Evolutionary conservation across 768 basidiomycete species (phyloP).

Genomic region (Amanita muscaria): DNA sequence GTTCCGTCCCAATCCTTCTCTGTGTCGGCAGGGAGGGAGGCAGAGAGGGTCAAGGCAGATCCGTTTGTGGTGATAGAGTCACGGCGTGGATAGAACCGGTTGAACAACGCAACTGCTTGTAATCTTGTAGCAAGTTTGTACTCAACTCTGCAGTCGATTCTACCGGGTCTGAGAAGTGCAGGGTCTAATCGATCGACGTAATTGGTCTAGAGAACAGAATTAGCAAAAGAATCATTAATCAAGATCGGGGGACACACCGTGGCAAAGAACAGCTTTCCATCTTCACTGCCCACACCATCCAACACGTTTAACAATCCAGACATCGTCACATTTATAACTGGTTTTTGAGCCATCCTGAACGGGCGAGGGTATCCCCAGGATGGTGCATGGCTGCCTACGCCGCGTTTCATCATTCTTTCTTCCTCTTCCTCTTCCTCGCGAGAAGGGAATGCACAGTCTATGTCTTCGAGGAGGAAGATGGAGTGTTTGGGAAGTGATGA

Average conservation of each 20-base stretch:
- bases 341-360: conserved; percentile 9
- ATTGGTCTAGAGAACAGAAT: conserved; percentile 33
- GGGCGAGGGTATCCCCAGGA: conserved; percentile 8
- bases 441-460: conserved; percentile 50
- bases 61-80: no score
- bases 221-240: not conserved
- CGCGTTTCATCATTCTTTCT: not conserved
- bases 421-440: conserved; percentile 32
- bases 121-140: conserved; percentile 39
- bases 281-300: conserved; percentile 53
- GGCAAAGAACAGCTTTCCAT: conserved; percentile 53
- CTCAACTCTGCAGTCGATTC: conserved; percentile 45
- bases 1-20: no score
- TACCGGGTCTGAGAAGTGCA: conserved; percentile 46
- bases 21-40: no score
- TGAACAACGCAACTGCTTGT: conserved; percentile 41
- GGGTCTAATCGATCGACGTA: conserved; percentile 47
- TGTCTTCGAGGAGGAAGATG: conserved; percentile 52
- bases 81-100: conserved; percentile 39
- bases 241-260: conserved; percentile 27
- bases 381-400: not conserved
- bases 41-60: no score
- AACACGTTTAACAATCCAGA: conserved; percentile 50
- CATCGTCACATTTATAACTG: conserved; percentile 34
- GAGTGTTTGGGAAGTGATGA: conserved; percentile 40